Conservation (phyloP, 345 rosid species). For the Pistacia integerrima region DNA sequence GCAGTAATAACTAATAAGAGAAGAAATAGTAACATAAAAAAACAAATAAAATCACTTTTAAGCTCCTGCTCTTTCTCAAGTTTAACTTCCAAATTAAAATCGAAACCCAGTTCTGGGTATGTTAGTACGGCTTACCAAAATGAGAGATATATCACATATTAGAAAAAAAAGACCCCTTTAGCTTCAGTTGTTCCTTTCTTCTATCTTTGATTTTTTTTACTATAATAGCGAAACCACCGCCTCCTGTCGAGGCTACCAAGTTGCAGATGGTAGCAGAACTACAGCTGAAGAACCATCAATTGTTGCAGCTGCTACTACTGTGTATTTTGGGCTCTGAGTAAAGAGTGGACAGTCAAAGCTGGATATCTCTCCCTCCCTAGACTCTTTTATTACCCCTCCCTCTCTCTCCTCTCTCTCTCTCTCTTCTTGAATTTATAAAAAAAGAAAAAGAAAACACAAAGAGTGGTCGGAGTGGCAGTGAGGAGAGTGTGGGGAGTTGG, state of each 20-base stretch:
- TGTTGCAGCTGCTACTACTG: slow-evolving; percentile 14
- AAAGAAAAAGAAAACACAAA: neutral
- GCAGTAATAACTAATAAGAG: slow-evolving; percentile 13
- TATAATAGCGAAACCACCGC: slow-evolving; percentile 38
- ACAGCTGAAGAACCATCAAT: slow-evolving; percentile 24
- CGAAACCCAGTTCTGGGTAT: neutral
- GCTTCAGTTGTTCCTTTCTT: neutral
- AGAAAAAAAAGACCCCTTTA: neutral
- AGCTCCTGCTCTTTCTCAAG: neutral
- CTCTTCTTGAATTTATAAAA: slow-evolving; percentile 5
- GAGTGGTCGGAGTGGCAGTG: neutral
- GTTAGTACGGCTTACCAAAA: slow-evolving; percentile 3
- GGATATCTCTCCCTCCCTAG: neutral
- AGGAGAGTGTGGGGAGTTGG: neutral
- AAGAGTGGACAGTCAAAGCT: slow-evolving; percentile 29
- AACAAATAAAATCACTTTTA: too few relatives aligned
- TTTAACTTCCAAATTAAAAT: slow-evolving; percentile 4
- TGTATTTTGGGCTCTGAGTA: slow-evolving; percentile 19
- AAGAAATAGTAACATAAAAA: neutral
- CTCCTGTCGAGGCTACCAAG: slow-evolving; percentile 12
- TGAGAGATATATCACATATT: neutral
- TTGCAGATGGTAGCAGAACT: slow-evolving; percentile 4
- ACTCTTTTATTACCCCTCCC: neutral
- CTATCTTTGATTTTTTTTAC: neutral
- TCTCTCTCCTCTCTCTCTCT: neutral